Evolutionary conservation across 2,329 filamentous ascomycete genomes (phyloP).

Genomic region (Dothidotthia symphoricarpi): DNA sequence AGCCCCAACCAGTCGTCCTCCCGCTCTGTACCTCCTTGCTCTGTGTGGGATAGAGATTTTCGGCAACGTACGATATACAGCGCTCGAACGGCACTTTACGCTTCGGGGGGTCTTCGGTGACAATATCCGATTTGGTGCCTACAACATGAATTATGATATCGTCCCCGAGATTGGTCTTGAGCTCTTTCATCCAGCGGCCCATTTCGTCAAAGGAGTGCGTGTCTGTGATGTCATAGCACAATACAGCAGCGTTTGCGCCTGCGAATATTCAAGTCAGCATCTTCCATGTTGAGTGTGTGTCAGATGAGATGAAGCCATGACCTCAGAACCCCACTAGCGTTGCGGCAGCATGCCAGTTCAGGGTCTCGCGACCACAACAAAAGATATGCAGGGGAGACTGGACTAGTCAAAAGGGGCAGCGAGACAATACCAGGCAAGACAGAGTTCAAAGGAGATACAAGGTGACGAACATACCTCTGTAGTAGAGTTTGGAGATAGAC

Average conservation of each 20-base stretch:
- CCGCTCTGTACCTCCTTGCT: conserved; percentile 17
- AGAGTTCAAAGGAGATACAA: not conserved
- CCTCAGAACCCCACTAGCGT: conserved; percentile 3
- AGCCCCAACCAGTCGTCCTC: conserved; percentile 27
- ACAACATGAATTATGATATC: conserved; percentile 92
- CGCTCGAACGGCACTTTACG: conserved; percentile 90
- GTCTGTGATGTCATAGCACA: conserved; percentile 93
- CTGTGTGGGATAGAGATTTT: conserved; percentile 77
- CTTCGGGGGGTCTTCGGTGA: conserved; percentile 73
- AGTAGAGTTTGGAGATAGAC: conserved; percentile 92
- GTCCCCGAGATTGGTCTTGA: conserved; percentile 71
- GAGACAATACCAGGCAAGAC: not conserved
- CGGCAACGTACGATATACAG: conserved; percentile 92
- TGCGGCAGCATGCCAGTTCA: conserved; percentile 10
- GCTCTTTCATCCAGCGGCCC: conserved; percentile 84
- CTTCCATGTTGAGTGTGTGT: not conserved
- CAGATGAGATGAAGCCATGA: conserved; percentile 3
- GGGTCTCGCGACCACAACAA: conserved; percentile 3
- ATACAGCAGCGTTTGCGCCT: conserved; percentile 87
- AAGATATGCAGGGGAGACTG: conserved; percentile 4
- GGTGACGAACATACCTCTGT: conserved; percentile 56
- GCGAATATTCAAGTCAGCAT: conserved; percentile 4
- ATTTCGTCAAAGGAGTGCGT: conserved; percentile 84
- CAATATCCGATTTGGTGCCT: conserved; percentile 75
- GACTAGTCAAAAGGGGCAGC: conserved; percentile 7